Conservation (phyloP, 306 rosid genomes). For the Fragaria iinumae region DNA sequence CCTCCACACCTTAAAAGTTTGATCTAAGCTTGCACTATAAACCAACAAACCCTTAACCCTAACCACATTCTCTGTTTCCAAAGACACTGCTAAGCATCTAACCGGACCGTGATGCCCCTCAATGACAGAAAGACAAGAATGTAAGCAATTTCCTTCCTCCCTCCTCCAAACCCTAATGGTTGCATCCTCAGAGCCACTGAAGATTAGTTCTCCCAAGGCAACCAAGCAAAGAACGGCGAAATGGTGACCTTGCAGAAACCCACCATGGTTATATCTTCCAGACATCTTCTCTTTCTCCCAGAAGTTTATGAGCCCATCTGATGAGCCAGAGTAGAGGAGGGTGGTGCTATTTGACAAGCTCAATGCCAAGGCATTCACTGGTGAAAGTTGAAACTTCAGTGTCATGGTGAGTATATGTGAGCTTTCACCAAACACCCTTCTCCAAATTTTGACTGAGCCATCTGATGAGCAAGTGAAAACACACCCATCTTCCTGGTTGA, state of each 20-base stretch:
- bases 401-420: conserved; percentile 59
- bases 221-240: conserved; percentile 48
- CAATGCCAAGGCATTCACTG: conserved; percentile 43
- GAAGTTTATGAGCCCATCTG: conserved; percentile 50
- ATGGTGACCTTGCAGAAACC: conserved; percentile 55
- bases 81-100: conserved; percentile 46
- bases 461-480: conserved; percentile 63
- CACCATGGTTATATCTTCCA: conserved; percentile 50
- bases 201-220: conserved; percentile 38
- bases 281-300: conserved; percentile 55
- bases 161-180: conserved; percentile 57
- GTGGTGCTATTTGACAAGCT: conserved; percentile 29
- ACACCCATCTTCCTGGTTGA: conserved; percentile 54
- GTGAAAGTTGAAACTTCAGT: conserved; percentile 45
- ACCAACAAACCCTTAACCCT: conserved; percentile 42
- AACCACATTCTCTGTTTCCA: conserved; percentile 36
- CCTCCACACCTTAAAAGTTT: conserved; percentile 57
- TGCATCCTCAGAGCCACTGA: conserved; percentile 49
- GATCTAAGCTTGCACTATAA: conserved; percentile 60
- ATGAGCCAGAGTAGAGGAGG: conserved; percentile 46
- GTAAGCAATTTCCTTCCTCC: conserved; percentile 47
- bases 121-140: conserved; percentile 41
- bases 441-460: conserved; percentile 56
- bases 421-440: conserved; percentile 54
- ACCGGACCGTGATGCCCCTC: conserved; percentile 61